Conservation (phyloP, 1,284 basidiomycete genomes). For the Tetrapyrgos nigripes region DNA sequence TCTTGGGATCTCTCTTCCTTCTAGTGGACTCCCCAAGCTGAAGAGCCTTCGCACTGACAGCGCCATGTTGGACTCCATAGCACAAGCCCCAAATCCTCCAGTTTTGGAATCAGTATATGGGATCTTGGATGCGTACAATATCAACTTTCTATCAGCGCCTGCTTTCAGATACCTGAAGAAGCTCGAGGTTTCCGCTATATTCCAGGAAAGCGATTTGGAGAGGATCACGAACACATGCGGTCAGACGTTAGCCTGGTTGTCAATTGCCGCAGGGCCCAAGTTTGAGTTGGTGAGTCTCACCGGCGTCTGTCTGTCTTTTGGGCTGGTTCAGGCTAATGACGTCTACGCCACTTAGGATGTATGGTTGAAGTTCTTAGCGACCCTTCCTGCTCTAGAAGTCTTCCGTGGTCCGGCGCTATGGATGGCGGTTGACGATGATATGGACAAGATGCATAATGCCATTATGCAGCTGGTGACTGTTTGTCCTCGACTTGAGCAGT, state of each 20-base stretch:
- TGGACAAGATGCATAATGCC: conserved; percentile 43
- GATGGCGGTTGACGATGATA: conserved; percentile 39
- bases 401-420: conserved; percentile 49
- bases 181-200: background rate
- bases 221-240: background rate
- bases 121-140: background rate
- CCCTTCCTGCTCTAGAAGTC: conserved; percentile 45
- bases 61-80: conserved; percentile 27
- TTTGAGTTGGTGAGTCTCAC: conserved; percentile 7
- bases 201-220: background rate
- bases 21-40: conserved; percentile 42
- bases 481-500: conserved; percentile 46
- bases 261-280: background rate
- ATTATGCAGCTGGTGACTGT: conserved; percentile 43
- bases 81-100: background rate
- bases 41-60: conserved; percentile 40
- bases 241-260: conserved; percentile 4
- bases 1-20: conserved; percentile 23
- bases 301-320: conserved; percentile 1
- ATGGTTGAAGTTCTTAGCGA: conserved; percentile 44
- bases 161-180: conserved; percentile 5
- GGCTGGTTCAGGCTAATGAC: conserved; percentile 1
- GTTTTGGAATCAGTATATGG: background rate
- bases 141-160: background rate
- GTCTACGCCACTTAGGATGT: conserved; percentile 30